These are phyloP conservation scores for Letharia columbiana DNA, from an alignment of 495 filamentous ascomycete genomes.

Conservation along the genomic window DNA sequence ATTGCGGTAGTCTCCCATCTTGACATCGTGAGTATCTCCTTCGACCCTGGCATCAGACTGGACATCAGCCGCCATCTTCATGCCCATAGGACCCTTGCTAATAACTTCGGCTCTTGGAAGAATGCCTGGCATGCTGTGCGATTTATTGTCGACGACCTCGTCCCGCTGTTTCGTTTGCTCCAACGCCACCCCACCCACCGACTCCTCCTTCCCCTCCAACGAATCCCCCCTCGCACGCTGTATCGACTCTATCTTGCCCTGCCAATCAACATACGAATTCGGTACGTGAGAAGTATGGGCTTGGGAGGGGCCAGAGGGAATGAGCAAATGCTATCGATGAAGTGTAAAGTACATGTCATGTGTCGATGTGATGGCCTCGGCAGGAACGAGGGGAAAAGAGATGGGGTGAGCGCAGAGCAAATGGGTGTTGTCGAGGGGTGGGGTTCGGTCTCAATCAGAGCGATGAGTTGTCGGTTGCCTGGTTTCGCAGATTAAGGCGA, in stretches of 20 bases:
- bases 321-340: slow-evolving; percentile 10
- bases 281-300: not conserved
- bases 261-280: slow-evolving; percentile 16
- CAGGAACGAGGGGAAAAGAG: not conserved
- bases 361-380: slow-evolving; percentile 4
- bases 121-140: slow-evolving; percentile 22
- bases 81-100: not conserved
- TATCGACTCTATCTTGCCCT: slow-evolving; percentile 25
- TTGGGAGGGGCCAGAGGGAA: not conserved
- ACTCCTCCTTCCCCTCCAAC: slow-evolving; percentile 19
- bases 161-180: not conserved
- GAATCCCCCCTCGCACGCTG: slow-evolving; percentile 13
- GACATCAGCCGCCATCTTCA: slow-evolving; percentile 1
- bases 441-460: not conserved
- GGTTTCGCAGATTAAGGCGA: not conserved
- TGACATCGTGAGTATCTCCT: slow-evolving; percentile 5
- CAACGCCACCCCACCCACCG: slow-evolving; percentile 16
- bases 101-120: slow-evolving; percentile 11
- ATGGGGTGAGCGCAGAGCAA: not conserved
- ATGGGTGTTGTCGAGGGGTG: not conserved
- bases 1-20: slow-evolving; percentile 14
- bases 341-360: not conserved
- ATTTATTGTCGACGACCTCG: slow-evolving; percentile 3
- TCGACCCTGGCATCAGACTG: not conserved
- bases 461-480: not conserved